Conservation (phyloP, 768 basidiomycete genomes). For the Suillus subaureus region DNA sequence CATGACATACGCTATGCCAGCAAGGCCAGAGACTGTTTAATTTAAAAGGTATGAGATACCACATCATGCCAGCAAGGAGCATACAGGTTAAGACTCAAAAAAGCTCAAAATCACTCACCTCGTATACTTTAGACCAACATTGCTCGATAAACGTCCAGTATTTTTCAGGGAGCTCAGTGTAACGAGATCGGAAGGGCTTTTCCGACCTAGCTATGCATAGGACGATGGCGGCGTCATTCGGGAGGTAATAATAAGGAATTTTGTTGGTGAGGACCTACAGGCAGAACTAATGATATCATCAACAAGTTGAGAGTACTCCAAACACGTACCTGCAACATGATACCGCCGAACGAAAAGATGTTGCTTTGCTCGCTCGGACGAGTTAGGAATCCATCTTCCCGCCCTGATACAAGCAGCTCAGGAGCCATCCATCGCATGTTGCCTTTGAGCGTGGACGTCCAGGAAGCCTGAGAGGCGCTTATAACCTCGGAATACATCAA, state of each 20-base stretch:
- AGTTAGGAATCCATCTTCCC: constrained; percentile 25
- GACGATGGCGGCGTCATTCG: neutral
- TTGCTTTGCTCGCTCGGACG: constrained; percentile 34
- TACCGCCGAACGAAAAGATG: constrained; percentile 44
- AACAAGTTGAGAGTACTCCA: constrained; percentile 26
- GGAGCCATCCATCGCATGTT: constrained; percentile 52
- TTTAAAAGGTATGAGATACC: too few species aligned
- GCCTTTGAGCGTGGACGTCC: constrained; percentile 42
- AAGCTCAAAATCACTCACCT: too few species aligned
- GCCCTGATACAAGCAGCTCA: constrained; percentile 34
- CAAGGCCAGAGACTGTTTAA: too few species aligned
- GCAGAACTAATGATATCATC: constrained; percentile 15
- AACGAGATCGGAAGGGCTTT: neutral
- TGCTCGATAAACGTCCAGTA: constrained; percentile 24
- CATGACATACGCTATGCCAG: too few species aligned
- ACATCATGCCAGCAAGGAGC: too few species aligned
- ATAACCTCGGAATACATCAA: constrained; percentile 27
- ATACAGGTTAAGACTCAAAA: too few species aligned
- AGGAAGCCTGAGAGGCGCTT: constrained; percentile 18
- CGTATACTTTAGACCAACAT: too few species aligned
- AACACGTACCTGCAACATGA: constrained; percentile 30
- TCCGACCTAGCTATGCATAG: neutral
- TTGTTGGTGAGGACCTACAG: neutral
- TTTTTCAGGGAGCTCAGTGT: constrained; percentile 16
- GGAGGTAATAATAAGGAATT: neutral